Percentiles rank a stretch among this genome's conserved stretches.
Evolutionary conservation across 176 grass and related monocot genomes (phyloP).

Genomic region (Oryza nivara): DNA sequence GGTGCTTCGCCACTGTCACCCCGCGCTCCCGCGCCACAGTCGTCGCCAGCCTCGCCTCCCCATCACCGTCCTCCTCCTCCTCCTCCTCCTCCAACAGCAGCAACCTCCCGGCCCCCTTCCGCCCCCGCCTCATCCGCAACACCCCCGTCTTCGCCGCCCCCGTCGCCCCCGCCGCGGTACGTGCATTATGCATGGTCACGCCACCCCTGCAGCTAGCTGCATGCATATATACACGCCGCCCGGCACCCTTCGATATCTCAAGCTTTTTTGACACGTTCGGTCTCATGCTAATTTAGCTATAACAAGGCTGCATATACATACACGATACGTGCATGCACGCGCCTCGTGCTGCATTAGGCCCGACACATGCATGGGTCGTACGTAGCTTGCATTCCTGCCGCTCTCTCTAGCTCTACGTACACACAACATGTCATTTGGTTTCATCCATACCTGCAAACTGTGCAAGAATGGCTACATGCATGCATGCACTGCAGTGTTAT

Average conservation of each 20-base stretch:
- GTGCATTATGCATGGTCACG: constrained; percentile 16
- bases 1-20: constrained; percentile 40
- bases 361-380: neutral
- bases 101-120: constrained; percentile 22
- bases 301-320: neutral
- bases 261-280: too few relatives aligned
- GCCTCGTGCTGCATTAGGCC: too few relatives aligned
- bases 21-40: constrained; percentile 37
- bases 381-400: neutral
- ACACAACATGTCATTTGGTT: neutral
- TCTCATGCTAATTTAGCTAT: neutral
- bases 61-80: constrained; percentile 18
- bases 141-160: constrained; percentile 62
- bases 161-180: constrained; percentile 46
- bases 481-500: neutral
- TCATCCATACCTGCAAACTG: neutral
- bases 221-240: neutral
- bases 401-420: neutral
- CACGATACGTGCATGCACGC: neutral
- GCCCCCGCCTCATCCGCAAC: constrained; percentile 63
- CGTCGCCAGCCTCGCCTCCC: constrained; percentile 44
- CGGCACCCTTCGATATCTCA: neutral
- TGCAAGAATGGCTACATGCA: too few relatives aligned
- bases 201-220: neutral
- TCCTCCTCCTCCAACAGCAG: neutral